Percentiles rank a stretch among this genome's conserved stretches.
Evolutionary conservation across 2,329 filamentous ascomycete genomes (phyloP).

Genomic region (Pseudocercospora fijiensis): DNA sequence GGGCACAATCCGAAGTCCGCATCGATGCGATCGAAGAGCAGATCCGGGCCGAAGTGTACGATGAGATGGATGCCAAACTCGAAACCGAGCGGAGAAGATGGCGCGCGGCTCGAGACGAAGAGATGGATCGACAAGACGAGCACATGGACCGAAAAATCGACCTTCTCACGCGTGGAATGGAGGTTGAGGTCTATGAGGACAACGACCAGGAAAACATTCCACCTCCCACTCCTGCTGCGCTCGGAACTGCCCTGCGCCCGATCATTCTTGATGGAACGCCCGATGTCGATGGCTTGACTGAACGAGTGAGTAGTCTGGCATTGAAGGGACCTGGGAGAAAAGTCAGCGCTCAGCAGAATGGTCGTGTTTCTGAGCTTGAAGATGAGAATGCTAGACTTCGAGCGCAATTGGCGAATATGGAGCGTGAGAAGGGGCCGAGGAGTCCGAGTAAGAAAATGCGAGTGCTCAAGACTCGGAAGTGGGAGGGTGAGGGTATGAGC

Average conservation of each 20-base stretch:
- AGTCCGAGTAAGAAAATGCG: slow-evolving; percentile 53
- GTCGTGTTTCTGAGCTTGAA: slow-evolving; percentile 41
- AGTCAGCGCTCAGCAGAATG: slow-evolving; percentile 20
- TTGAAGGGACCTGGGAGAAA: slow-evolving; percentile 20
- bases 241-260: not conserved
- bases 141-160: slow-evolving; percentile 88
- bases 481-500: slow-evolving; percentile 41
- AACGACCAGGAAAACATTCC: slow-evolving; percentile 34
- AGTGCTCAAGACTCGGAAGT: slow-evolving; percentile 51
- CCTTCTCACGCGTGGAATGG: slow-evolving; percentile 59
- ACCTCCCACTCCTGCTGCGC: not conserved
- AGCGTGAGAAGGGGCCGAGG: slow-evolving; percentile 43
- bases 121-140: slow-evolving; percentile 74
- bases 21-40: slow-evolving; percentile 78
- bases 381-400: slow-evolving; percentile 48
- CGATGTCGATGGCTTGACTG: slow-evolving; percentile 13
- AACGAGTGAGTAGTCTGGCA: slow-evolving; percentile 15
- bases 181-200: slow-evolving; percentile 44
- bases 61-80: slow-evolving; percentile 78
- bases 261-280: slow-evolving; percentile 8
- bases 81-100: slow-evolving; percentile 75
- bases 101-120: slow-evolving; percentile 73
- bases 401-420: slow-evolving; percentile 42
- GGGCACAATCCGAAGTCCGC: slow-evolving; percentile 62
- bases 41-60: slow-evolving; percentile 83